Base-by-base conservation (phyloP, 371 early-diverging fungal species). In the Mucor indicus region DNA sequence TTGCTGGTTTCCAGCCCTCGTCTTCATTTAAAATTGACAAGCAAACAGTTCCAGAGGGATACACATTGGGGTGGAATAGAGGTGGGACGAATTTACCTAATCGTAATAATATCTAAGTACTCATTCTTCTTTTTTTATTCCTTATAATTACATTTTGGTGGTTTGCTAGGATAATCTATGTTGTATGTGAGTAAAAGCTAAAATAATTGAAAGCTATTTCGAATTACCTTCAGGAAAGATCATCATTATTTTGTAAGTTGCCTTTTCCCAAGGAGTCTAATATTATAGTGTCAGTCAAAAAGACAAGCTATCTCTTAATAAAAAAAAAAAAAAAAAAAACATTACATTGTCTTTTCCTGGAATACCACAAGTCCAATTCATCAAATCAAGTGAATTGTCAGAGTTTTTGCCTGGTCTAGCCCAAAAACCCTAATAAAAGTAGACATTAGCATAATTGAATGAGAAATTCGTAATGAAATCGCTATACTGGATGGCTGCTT, bases 61-160 rank as follows among this genome's bases (percentile, higher is more conserved):
- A 99, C 16, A 99, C 90, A 64, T 99, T 99, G 8, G 99, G 99
- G 67, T 99, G 99, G 74, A 95, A 98, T 38, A 99, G 77, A n/a
- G 90, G 84, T 9, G 95, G 91, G 1, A 77, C 77, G 54, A 96
- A 96, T 75, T 87, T 84, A 63, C 84, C 83, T 84, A 67, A 33
- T 33, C 11, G 5, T 11, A 33, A 9, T 33, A 33, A 4, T 4
- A 9, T 7, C 12, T 29, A 29, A 29, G 30, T 8, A 29, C 8
- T 12, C 12, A 12, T 29, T 29, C 12, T 29, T 29, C 30, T 12
- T 29, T 29, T 29, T 8, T 29, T 29, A 12, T 12, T 8, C 4
- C 4, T 33, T 33, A 11, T 20, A 23, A 59, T 60, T 74, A 83
- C 91, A 90, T 67, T 91, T 92, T 37, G 93, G 92, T 50, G 94